Evolutionary conservation across 768 basidiomycete genomes (phyloP), one percentile per base, ranked within the genome.

Genomic region (Auricularia heimuer): DNA sequence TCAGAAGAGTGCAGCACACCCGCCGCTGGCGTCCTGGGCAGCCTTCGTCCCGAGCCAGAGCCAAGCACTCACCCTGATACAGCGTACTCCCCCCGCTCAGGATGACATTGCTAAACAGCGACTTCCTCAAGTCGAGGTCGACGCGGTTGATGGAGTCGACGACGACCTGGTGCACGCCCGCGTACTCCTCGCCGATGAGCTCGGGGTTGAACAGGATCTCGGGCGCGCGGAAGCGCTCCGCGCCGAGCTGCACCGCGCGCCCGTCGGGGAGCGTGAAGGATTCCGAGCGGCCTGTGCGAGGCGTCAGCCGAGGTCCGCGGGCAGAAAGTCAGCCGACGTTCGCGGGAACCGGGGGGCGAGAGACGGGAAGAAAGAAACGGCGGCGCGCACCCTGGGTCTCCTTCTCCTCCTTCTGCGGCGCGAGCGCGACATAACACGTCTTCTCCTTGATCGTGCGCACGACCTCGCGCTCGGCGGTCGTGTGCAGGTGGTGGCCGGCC

Each of bases 371-470:
- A 56, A 39, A 14, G 8, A 42, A 29, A 29, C 29, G 29, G 29
- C 29, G 0, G 29, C 39, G 12, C 39, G 39, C 39, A 42, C 39
- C 39, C 18, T 81, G 70, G 0, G 84, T 78, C 62, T 98, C 95
- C 74, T 98, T 98, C 77, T 98, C 95, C 75, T 98, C 97, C 75
- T 98, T 98, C 2, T 84, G 80, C 2, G 95, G 94, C 71, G 94
- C 94, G 37, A 93, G 73, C 6, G 97, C 94, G 64, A 98, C 81
- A 77, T 99, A 98, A 73, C 96, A 99, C 66, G 89, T 91, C 74
- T 98, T 98, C 79, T 99, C 97, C 76, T 99, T 99, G 76, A 98
- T 97, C 62, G 91, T 92, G 67, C 97, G 83, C 16, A 99, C 94
- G 12, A 98, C 90, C 76, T 99, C 97, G 63, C 90, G 88, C 77